Evolutionary conservation across 371 early-diverging fungal species (phyloP), one percentile per base, ranked within the genome.

Genomic region (Batkoa obscura): DNA sequence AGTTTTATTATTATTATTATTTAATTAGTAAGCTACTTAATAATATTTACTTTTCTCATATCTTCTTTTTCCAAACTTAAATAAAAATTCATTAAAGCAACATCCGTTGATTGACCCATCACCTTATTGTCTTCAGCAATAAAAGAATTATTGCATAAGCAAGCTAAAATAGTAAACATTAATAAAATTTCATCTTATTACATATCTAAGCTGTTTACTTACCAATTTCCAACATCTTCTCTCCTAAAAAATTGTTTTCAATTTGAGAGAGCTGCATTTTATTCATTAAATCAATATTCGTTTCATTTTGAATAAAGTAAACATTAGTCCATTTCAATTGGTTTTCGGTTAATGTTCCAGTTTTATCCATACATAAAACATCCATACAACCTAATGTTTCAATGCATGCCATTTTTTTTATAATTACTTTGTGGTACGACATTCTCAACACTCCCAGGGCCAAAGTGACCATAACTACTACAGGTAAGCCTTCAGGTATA

Each of bases 311-410:
- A 23, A 23, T 23, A 23, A 23, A 23, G 23, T 23, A 23, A 23
- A 23, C 59, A 62, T 80, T 76, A 45, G 75, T 58, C 6, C 80
- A 73, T 12, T 79, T 81, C 90, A 88, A 86, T 72, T 90, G 90
- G 57, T 93, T 94, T 69, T 90, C 86, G 1, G 94, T 94, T 48
- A 96, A 66, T 0, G 95, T 94, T 33, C 95, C 94, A 0, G 93
- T 94, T 78, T 97, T 94, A 64, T 94, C 94, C 1, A 86, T 85
- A 64, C 90, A 91, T 60, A 95, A 87, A 38, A 80, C 80, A n/a
- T 88, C 86, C 12, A 94, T 84, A 5, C 83, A 79, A 3, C 94
- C 94, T n/a, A 94, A 71, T 0, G 90, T 89, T 66, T 94, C 94
- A 3, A 95, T 83, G 3, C 85, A 80, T 3, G 88, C 84, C n/a